Evolutionary conservation across 257 asterid species (phyloP).

Genomic region (Plantago major): DNA sequence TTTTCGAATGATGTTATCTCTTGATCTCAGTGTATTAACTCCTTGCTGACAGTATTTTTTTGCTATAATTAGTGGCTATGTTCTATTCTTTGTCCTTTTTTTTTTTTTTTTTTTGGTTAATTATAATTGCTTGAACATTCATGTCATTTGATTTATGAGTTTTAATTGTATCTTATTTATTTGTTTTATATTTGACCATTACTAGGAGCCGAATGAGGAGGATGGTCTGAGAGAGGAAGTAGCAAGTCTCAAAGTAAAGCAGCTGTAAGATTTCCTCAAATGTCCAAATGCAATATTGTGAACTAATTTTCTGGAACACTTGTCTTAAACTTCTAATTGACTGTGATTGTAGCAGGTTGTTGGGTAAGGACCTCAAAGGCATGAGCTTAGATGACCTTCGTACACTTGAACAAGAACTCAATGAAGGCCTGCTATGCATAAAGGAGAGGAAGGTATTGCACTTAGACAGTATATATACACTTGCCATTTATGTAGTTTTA

Average conservation of each 20-base stretch:
- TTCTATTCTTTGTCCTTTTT: no score
- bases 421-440: constrained; percentile 42
- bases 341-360: constrained; percentile 40
- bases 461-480: background rate
- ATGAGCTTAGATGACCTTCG: constrained; percentile 48
- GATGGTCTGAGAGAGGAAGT: constrained; percentile 55
- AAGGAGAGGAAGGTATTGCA: constrained; percentile 60
- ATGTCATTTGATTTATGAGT: background rate
- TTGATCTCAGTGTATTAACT: no score
- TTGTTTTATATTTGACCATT: constrained; percentile 19
- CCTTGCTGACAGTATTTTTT: no score
- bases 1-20: no score
- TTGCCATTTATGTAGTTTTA: constrained; percentile 8
- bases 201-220: constrained; percentile 36
- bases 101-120: background rate
- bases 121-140: background rate
- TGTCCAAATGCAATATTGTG: background rate
- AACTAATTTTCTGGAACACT: background rate
- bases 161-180: background rate
- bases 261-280: constrained; percentile 39
- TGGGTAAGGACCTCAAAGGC: constrained; percentile 55
- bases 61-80: no score
- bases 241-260: constrained; percentile 41
- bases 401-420: constrained; percentile 51
- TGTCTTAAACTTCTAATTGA: background rate